Conservation (phyloP, 768 basidiomycete species). For the Daedalea quercina region DNA sequence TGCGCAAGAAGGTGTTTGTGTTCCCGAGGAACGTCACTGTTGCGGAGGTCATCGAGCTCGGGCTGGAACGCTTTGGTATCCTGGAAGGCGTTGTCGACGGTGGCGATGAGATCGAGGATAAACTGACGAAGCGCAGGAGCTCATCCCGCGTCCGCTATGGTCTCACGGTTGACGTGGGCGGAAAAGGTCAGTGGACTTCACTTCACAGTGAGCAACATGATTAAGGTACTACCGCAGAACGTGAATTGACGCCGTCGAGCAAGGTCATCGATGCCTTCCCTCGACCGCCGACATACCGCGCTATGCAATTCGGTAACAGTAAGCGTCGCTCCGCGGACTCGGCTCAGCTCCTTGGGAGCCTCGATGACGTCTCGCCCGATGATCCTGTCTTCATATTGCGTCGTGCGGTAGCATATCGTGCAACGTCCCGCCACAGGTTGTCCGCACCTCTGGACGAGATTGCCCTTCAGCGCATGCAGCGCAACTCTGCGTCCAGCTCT, state of each 20-base stretch:
- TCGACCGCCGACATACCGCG: slow-evolving; percentile 64
- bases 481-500: slow-evolving; percentile 54
- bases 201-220: background rate
- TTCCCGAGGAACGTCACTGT: slow-evolving; percentile 95
- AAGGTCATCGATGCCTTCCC: slow-evolving; percentile 81
- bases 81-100: slow-evolving; percentile 97
- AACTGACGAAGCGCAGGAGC: slow-evolving; percentile 75
- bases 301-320: slow-evolving; percentile 50
- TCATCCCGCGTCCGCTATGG: slow-evolving; percentile 75
- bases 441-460: slow-evolving; percentile 82
- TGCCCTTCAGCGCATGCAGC: slow-evolving; percentile 64
- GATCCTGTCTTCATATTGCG: slow-evolving; percentile 92
- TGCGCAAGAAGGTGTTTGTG: slow-evolving; percentile 78
- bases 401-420: slow-evolving; percentile 70
- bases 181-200: slow-evolving; percentile 49
- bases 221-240: slow-evolving; percentile 42
- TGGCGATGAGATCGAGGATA: slow-evolving; percentile 96
- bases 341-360: slow-evolving; percentile 55
- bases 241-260: slow-evolving; percentile 70
- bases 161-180: slow-evolving; percentile 51
- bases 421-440: slow-evolving; percentile 58
- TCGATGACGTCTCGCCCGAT: slow-evolving; percentile 69
- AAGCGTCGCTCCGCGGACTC: slow-evolving; percentile 89
- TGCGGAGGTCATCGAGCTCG: slow-evolving; percentile 91
- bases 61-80: slow-evolving; percentile 91